These are phyloP conservation scores for Yarrowia deformans DNA, from an alignment of 805 yeast species.

Conservation along the genomic window DNA sequence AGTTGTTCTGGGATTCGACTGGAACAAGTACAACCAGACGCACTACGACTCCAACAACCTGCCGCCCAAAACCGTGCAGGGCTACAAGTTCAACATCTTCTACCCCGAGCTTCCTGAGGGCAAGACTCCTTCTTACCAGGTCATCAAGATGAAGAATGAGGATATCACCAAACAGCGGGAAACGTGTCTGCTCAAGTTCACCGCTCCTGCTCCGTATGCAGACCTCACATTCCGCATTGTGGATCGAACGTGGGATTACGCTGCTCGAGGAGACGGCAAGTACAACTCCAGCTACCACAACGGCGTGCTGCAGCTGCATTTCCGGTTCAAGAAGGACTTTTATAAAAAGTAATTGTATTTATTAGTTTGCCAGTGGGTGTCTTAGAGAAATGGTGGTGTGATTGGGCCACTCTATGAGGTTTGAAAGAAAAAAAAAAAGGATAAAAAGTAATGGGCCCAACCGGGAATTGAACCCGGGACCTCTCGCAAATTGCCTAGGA, in stretches of 20 bases:
- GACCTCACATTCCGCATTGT: slow-evolving; percentile 51
- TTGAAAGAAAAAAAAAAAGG: too few relatives aligned
- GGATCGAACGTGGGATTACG: slow-evolving; percentile 51
- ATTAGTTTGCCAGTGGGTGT: neutral
- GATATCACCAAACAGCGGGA: slow-evolving; percentile 42
- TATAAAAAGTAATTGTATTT: slow-evolving; percentile 45
- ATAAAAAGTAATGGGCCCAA: slow-evolving; percentile 28
- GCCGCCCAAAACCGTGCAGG: slow-evolving; percentile 52
- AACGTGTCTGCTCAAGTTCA: slow-evolving; percentile 49
- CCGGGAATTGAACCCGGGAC: slow-evolving; percentile 40
- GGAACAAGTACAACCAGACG: slow-evolving; percentile 51
- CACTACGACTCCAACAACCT: slow-evolving; percentile 51
- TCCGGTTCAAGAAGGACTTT: slow-evolving; percentile 48
- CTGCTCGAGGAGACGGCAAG: slow-evolving; percentile 46
- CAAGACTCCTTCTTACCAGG: slow-evolving; percentile 48
- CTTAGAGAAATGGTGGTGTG: too few relatives aligned
- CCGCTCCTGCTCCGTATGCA: slow-evolving; percentile 50
- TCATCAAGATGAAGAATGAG: slow-evolving; percentile 44
- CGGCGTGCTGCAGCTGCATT: slow-evolving; percentile 51
- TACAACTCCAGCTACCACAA: slow-evolving; percentile 49
- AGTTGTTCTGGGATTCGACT: slow-evolving; percentile 51
- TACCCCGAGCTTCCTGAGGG: slow-evolving; percentile 49
- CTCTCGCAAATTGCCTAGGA: slow-evolving; percentile 39
- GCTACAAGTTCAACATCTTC: slow-evolving; percentile 51
- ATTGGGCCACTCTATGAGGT: too few relatives aligned